These are phyloP conservation scores for Talaromyces sp. DNA, from an alignment of 2,329 filamentous ascomycete species.

Conservation along the genomic window DNA sequence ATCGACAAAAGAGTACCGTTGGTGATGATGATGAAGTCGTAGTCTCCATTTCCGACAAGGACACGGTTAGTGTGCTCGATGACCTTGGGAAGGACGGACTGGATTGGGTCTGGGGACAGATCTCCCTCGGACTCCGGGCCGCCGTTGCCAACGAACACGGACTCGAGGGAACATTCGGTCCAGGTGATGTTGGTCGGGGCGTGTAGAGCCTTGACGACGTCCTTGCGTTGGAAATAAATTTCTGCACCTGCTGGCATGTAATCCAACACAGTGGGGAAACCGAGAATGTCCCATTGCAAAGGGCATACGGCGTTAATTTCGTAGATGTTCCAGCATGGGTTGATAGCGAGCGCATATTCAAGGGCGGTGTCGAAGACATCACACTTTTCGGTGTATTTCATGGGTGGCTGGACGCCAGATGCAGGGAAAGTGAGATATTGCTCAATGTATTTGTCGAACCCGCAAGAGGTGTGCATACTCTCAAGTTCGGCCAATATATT, in stretches of 20 bases:
- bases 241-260: slow-evolving; percentile 61
- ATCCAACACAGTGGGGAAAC: slow-evolving; percentile 51
- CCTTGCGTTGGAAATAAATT: slow-evolving; percentile 67
- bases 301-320: slow-evolving; percentile 70
- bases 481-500: slow-evolving; percentile 42
- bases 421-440: slow-evolving; percentile 54
- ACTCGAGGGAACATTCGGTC: slow-evolving; percentile 34
- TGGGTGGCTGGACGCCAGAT: slow-evolving; percentile 47
- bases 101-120: slow-evolving; percentile 51
- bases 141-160: slow-evolving; percentile 43
- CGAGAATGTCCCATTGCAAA: slow-evolving; percentile 63
- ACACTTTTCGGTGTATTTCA: slow-evolving; percentile 51
- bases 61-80: slow-evolving; percentile 61
- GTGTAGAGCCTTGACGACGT: slow-evolving; percentile 67
- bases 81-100: slow-evolving; percentile 45
- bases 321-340: slow-evolving; percentile 79
- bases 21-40: slow-evolving; percentile 64
- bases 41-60: slow-evolving; percentile 67
- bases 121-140: slow-evolving; percentile 37
- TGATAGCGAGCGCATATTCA: slow-evolving; percentile 53
- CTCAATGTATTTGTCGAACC: slow-evolving; percentile 46
- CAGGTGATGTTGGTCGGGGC: slow-evolving; percentile 41
- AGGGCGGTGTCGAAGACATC: slow-evolving; percentile 56
- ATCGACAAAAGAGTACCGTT: slow-evolving; percentile 69
- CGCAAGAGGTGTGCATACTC: slow-evolving; percentile 42